Base-by-base conservation (phyloP, 345 rosid genomes). In the Clarkia xantiana region DNA sequence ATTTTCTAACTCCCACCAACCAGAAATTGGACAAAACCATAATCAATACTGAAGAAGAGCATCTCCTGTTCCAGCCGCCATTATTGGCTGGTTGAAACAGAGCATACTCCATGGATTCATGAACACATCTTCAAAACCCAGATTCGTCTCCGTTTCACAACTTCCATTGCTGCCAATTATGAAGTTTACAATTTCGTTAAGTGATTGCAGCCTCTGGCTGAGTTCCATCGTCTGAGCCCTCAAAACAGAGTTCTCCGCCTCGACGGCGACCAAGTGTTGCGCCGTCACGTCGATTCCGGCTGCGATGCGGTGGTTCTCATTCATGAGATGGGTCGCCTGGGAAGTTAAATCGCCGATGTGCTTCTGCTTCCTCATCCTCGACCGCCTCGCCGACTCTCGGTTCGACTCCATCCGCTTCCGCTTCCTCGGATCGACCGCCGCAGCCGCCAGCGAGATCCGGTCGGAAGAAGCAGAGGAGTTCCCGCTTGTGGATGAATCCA, bases 341-440 rank as follows among this genome's bases (percentile, higher is more conserved):
- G 60, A 42, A 46, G 49, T 53, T 46, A 74, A 51, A 52, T 70
- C 78, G 56, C 67, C 72, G 25, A 63, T 22, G 45, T 61, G 78
- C 61, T 66, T 74, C 65, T 70, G 78, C 42, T 69, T 70, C 47
- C 75, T 63, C 72, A 67, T 55, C 34, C 78, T 52, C n/a, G 78
- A 70, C 44, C 78, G 59, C 61, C 78, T 63, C 38, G 75, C 78
- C 15, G 78, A 74, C 50, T 70, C 75, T 0, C 78, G 25, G 57
- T 60, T 60, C 42, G 78, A 74, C 10, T 70, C 54, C 78, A 67
- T 74, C 51, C 78, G 61, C 58, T 64, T 74, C 53, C 64, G 40
- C 64, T 60, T 60, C 38, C 53, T 60, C 48, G 22, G 53, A 34
- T 60, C 64, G 51, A 18, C n/a, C 44, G 42, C 20, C 44, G 13